phyloP scores from a whole-genome alignment of 768 basidiomycete genomes.

The Xerocomellus intermedius region DNA sequence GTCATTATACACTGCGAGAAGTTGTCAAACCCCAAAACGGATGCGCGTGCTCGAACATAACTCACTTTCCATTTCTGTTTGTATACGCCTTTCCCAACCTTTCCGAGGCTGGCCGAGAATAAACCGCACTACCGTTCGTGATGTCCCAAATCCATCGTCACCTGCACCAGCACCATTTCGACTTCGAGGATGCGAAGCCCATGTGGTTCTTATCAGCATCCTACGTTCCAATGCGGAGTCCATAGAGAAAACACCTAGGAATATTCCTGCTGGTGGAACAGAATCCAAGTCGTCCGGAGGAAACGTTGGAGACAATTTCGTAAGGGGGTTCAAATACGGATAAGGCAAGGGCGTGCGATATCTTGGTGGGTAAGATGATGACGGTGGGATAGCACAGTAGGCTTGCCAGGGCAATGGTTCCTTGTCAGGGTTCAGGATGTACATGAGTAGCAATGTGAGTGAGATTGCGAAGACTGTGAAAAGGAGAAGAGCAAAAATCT shows the following conservation, averaged over 20 bases:
- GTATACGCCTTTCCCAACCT: constrained; percentile 75
- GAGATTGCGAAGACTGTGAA: constrained; percentile 79
- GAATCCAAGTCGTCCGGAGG: constrained; percentile 72
- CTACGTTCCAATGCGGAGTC: constrained; percentile 83
- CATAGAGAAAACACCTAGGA: constrained; percentile 88
- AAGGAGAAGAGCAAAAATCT: constrained; percentile 72
- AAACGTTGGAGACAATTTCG: constrained; percentile 44
- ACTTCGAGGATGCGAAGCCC: constrained; percentile 81
- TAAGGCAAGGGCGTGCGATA: constrained; percentile 41
- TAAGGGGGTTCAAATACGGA: constrained; percentile 36
- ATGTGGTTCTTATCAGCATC: constrained; percentile 84
- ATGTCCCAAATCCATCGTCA: constrained; percentile 72
- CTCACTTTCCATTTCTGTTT: constrained; percentile 89
- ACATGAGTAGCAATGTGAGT: constrained; percentile 84
- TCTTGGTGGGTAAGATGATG: constrained; percentile 43
- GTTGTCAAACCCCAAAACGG: constrained; percentile 2
- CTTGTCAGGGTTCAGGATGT: constrained; percentile 95
- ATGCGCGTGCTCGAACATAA: constrained; percentile 14
- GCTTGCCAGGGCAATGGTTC: constrained; percentile 91
- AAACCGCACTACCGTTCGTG: constrained; percentile 84
- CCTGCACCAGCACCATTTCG: constrained; percentile 68
- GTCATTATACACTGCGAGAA: constrained; percentile 72
- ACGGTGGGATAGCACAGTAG: constrained; percentile 76
- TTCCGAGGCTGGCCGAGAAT: constrained; percentile 82
- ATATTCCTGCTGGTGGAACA: constrained; percentile 79